Conservation (phyloP, 1,139 yeast genomes). For the Geotrichum fermentans region DNA sequence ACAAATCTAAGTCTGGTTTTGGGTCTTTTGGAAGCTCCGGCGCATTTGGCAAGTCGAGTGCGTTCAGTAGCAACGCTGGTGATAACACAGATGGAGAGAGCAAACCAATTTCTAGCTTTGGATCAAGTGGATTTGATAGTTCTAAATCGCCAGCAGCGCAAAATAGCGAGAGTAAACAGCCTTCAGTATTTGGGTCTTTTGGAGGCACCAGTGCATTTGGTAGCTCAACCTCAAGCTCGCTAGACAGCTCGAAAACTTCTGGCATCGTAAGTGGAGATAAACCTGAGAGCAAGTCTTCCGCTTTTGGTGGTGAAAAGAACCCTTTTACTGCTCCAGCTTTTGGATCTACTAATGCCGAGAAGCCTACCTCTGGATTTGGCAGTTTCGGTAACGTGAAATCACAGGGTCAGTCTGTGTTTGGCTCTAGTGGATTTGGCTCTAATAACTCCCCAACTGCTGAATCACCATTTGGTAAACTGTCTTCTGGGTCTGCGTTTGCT, state of each 20-base stretch:
- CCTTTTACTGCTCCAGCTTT: not conserved
- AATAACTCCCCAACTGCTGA: not conserved
- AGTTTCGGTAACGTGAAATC: not conserved
- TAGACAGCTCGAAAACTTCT: too few relatives aligned
- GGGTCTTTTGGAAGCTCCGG: too few relatives aligned
- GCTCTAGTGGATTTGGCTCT: not conserved
- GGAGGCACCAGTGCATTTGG: constrained; percentile 10
- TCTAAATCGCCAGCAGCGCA: too few relatives aligned
- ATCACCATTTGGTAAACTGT: constrained; percentile 11
- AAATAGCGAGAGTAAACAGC: too few relatives aligned
- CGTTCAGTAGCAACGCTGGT: not conserved
- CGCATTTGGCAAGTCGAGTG: too few relatives aligned
- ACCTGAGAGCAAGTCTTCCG: too few relatives aligned
- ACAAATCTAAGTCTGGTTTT: too few relatives aligned
- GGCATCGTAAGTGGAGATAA: too few relatives aligned
- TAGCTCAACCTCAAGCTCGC: not conserved
- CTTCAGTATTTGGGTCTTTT: not conserved
- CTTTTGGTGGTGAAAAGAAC: not conserved
- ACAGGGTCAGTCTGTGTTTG: not conserved
- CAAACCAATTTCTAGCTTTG: not conserved
- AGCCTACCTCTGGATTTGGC: not conserved
- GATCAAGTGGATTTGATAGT: not conserved
- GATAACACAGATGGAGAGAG: not conserved
- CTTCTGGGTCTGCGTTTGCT: constrained; percentile 21
- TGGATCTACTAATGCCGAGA: not conserved